Conservation (phyloP, 495 filamentous ascomycete species). For the Talaromyces borbonicus region DNA sequence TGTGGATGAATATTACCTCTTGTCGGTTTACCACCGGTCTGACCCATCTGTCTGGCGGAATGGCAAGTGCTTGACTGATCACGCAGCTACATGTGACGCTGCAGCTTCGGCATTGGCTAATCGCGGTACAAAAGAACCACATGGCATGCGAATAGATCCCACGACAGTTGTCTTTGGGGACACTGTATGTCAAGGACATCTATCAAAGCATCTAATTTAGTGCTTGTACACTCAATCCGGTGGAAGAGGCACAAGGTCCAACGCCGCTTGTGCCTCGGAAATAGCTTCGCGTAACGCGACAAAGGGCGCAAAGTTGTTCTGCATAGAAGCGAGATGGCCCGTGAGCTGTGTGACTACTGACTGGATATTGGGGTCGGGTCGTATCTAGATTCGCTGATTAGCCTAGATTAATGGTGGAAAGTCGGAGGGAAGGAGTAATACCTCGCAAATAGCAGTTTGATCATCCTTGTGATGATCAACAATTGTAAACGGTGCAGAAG, state of each 20-base stretch:
- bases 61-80: no score
- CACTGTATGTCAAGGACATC: no score
- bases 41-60: no score
- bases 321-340: slow-evolving; percentile 47
- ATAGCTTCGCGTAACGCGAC: slow-evolving; percentile 43
- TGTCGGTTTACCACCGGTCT: no score
- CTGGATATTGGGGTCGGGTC: slow-evolving; percentile 28
- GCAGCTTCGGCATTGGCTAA: no score
- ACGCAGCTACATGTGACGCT: no score
- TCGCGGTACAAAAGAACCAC: no score
- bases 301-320: slow-evolving; percentile 43
- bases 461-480: slow-evolving; percentile 15
- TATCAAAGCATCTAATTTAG: no score
- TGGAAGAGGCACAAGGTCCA: slow-evolving; percentile 30
- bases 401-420: slow-evolving; percentile 7
- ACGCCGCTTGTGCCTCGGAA: slow-evolving; percentile 36
- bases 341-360: slow-evolving; percentile 36
- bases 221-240: slow-evolving; percentile 34
- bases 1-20: no score
- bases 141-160: no score
- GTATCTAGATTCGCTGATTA: slow-evolving; percentile 18
- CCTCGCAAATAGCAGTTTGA: slow-evolving; percentile 21
- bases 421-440: slow-evolving; percentile 13
- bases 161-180: no score
- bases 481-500: slow-evolving; percentile 21